Evolutionary conservation across 75 land plant species (phyloP).

Genomic region (Isoetes taiwanensis): DNA sequence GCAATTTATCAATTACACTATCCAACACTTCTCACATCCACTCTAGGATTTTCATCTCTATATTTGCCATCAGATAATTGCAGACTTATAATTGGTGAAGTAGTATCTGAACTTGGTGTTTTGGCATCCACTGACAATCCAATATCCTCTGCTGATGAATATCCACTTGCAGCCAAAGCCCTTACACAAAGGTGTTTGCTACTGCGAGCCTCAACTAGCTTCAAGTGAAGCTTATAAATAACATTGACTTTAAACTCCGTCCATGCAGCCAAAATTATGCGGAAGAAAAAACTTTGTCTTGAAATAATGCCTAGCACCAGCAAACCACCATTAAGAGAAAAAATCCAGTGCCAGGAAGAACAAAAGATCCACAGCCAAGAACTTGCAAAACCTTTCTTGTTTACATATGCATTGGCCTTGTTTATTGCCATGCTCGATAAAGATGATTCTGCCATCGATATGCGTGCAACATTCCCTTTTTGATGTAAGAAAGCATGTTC

Average conservation of each 20-base stretch:
- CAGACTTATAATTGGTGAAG: no score
- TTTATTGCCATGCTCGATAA: neutral
- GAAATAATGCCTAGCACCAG: slow-evolving; percentile 14
- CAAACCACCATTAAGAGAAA: neutral
- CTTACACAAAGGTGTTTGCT: no score
- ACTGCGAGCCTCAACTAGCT: slow-evolving; percentile 8
- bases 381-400: neutral
- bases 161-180: no score
- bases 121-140: no score
- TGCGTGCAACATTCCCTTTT: neutral
- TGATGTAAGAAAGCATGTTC: neutral
- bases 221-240: neutral
- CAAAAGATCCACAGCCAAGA: neutral
- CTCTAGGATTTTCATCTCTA: no score
- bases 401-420: neutral
- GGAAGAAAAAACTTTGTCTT: slow-evolving; percentile 22
- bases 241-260: slow-evolving; percentile 9
- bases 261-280: slow-evolving; percentile 14
- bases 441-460: neutral
- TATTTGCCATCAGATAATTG: no score
- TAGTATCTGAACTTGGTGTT: no score
- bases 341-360: no score
- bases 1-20: no score
- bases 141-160: no score
- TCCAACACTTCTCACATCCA: no score